Evolutionary conservation across 1,139 yeast species (phyloP), one percentile per base, ranked within the genome.

Genomic region (Candida mesenterica): DNA sequence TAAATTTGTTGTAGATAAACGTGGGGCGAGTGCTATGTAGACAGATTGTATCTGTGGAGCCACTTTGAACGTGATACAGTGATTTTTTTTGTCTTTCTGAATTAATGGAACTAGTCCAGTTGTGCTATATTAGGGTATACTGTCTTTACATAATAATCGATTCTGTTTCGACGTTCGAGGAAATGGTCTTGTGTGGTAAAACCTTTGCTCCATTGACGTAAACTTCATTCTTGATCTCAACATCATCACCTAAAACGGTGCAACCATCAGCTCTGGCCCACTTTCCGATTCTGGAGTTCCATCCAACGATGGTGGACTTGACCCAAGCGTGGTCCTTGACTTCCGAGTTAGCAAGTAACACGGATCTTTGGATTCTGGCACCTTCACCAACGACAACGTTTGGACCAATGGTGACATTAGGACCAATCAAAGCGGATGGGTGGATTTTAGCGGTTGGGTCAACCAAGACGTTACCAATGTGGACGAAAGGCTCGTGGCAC

Each of bases 211-310:
- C 98, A 67, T 92, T 92, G 55, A 94, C 96, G 77, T 94, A 94
- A 61, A 94, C 79, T 76, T 92, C 99, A 64, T 94, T 97, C 76
- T 90, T 89, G 62, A 94, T 87, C 65, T 90, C 95, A 52, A 94
- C 99, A 53, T 94, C 99, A 67, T 94, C 99, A 72, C 98, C 99
- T 59, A 94, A 80, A 42, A 94, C 98, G 46, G 97, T 87, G 55
- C 82, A 87, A 72, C 96, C 96, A 71, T 92, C 98, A 50, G 95
- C 82, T 77, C 99, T 89, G 48, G 97, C 96, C 99, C 99, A 92
- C 68, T 82, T 82, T 64, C 99, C 99, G 55, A 94, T 90, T 57
- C 90, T 86, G 45, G 97, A 90, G 77, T 89, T 85, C 99, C 99
- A 94, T 55, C 99, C 99, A 50, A 94, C 95, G 66, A 94, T 92